Evolutionary conservation across 108 stramenopile genomes (phyloP).

Genomic region (Bacterosira constricta): DNA sequence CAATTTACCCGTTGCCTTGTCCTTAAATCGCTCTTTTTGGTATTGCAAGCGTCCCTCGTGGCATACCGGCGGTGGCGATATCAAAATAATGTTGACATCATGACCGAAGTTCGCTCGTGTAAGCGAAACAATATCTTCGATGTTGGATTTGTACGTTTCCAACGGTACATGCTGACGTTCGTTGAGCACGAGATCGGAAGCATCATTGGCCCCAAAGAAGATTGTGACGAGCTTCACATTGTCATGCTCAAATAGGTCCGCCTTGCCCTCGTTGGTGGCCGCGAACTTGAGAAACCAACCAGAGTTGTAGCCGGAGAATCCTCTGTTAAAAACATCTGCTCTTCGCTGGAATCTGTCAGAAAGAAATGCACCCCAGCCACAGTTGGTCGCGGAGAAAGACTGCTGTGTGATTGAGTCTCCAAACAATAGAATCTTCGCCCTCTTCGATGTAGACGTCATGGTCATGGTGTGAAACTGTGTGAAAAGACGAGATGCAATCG

Average conservation of each 20-base stretch:
- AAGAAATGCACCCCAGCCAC: constrained; percentile 67
- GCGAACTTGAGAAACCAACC: constrained; percentile 30
- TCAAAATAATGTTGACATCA: constrained; percentile 55
- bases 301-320: constrained; percentile 80
- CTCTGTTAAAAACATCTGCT: constrained; percentile 75
- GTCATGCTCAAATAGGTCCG: constrained; percentile 32
- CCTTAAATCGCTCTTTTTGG: constrained; percentile 34
- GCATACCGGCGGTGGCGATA: constrained; percentile 77
- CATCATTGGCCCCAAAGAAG: constrained; percentile 82
- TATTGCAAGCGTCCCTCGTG: constrained; percentile 47
- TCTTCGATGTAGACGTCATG: neutral
- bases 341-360: constrained; percentile 56
- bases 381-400: constrained; percentile 49
- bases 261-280: constrained; percentile 22
- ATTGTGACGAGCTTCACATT: constrained; percentile 49
- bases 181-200: constrained; percentile 46
- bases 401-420: constrained; percentile 76
- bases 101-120: constrained; percentile 28
- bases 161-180: constrained; percentile 67
- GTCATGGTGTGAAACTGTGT: too few species aligned
- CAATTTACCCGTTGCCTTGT: constrained; percentile 32
- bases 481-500: too few species aligned
- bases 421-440: constrained; percentile 61
- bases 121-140: constrained; percentile 45
- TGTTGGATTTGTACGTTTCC: constrained; percentile 55